Base-by-base conservation (phyloP, 495 filamentous ascomycete species). In the Glarea lozoyensis region DNA sequence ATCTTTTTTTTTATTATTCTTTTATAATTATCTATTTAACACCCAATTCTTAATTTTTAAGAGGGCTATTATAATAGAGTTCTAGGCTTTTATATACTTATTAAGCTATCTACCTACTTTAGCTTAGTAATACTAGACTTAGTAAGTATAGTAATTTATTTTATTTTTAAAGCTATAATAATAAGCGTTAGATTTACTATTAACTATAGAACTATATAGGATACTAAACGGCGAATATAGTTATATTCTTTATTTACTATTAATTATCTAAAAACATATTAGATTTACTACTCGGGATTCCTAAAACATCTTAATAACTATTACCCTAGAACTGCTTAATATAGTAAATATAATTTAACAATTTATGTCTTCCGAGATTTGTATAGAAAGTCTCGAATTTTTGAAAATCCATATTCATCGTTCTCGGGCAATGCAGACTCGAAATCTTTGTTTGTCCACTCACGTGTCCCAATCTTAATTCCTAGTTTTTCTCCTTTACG, bases 381-480 rank as follows among this genome's bases (percentile, higher is more conserved):
- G 16, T 9, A 37, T 37, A 37, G 33, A 37, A 37, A 12, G 84
- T 65, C 51, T 85, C 78, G 10, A 83, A 29, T 29, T n/a, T 29
- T 29, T 33, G 15, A 17, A 21, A 43, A 32, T 9, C 11, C 18
- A 36, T 42, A 42, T 42, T 42, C 24, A 42, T 42, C 17, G 33
- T 42, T 42, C 23, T 42, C 40, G 40, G 40, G 40, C 40, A 22
- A 31, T 42, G 24, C 17, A 42, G 33, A 42, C 40, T 42, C 33
- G 40, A 42, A 42, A 42, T 42, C 40, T 25, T 42, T 20, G 59
- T 51, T 12, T 30, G 40, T 35, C 38, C 21, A 51, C 10, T 38
- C 43, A 1, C 7, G 17, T 20, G 52, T 55, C 15, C 55, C 48
- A 24, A 32, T 33, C 33, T 57, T 57, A 5, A 42, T 16, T 23